Percentiles rank a stretch among this genome's conserved stretches.
phyloP scores from a whole-genome alignment of 805 yeast genomes.

The Schwanniomyces yamadae region DNA sequence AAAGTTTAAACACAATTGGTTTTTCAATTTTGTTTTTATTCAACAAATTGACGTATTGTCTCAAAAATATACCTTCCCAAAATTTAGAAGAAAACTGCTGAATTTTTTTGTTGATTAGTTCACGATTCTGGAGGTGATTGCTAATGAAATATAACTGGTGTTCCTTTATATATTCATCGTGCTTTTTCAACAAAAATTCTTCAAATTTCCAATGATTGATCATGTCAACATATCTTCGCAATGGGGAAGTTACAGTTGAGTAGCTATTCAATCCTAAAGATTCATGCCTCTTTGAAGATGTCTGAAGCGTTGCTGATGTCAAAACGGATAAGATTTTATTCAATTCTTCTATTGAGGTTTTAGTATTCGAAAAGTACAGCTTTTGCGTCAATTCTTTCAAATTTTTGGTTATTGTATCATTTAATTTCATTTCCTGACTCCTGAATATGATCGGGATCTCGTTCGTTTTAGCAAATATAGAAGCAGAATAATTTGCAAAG shows the following conservation, averaged over 20 bases:
- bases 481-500: constrained; percentile 64
- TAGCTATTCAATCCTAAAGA: constrained; percentile 64
- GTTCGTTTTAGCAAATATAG: constrained; percentile 42
- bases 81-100: constrained; percentile 27
- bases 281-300: constrained; percentile 49
- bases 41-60: constrained; percentile 22
- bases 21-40: constrained; percentile 13
- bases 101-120: constrained; percentile 22
- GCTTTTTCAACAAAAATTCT: constrained; percentile 11
- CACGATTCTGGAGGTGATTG: constrained; percentile 33
- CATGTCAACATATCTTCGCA: constrained; percentile 79
- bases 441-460: constrained; percentile 54
- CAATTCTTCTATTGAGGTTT: constrained; percentile 38
- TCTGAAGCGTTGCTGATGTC: constrained; percentile 52
- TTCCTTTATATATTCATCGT: not conserved
- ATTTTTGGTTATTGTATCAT: constrained; percentile 19
- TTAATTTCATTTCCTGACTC: constrained; percentile 31
- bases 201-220: constrained; percentile 74
- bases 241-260: constrained; percentile 83
- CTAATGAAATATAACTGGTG: constrained; percentile 16
- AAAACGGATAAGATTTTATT: constrained; percentile 45
- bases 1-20: constrained; percentile 22
- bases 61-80: constrained; percentile 39
- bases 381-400: constrained; percentile 20
- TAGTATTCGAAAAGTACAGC: constrained; percentile 13